Conservation (phyloP, 2,329 filamentous ascomycete species). For the Xylaria sp. region DNA sequence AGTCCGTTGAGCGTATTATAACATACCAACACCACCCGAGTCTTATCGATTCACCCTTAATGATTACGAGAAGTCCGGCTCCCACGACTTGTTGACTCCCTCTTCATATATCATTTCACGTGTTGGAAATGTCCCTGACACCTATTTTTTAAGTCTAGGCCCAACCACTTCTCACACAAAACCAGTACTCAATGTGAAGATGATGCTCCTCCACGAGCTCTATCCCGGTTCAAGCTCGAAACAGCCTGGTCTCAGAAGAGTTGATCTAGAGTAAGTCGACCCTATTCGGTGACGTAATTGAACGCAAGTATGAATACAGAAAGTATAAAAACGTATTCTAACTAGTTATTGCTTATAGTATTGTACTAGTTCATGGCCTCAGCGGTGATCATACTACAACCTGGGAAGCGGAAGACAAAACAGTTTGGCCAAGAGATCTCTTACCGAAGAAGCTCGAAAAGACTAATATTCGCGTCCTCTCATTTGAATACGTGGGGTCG, state of each 20-base stretch:
- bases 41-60: no score
- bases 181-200: background rate
- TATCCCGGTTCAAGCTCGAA: background rate
- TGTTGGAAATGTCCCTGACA: no score
- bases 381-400: background rate
- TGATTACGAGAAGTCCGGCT: no score
- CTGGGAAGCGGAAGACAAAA: constrained; percentile 12
- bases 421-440: constrained; percentile 21
- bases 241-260: background rate
- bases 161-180: background rate
- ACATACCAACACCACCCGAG: no score
- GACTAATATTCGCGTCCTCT: background rate
- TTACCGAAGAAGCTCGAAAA: background rate
- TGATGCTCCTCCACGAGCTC: constrained; percentile 10
- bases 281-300: background rate
- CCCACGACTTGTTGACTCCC: background rate
- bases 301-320: background rate
- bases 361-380: constrained; percentile 22
- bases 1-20: no score
- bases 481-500: background rate
- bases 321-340: background rate
- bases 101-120: no score
- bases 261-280: constrained; percentile 8
- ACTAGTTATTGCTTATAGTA: background rate
- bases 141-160: background rate